phyloP scores from a whole-genome alignment of 2,329 filamentous ascomycete species.

The Rutstroemia sydowiana region DNA sequence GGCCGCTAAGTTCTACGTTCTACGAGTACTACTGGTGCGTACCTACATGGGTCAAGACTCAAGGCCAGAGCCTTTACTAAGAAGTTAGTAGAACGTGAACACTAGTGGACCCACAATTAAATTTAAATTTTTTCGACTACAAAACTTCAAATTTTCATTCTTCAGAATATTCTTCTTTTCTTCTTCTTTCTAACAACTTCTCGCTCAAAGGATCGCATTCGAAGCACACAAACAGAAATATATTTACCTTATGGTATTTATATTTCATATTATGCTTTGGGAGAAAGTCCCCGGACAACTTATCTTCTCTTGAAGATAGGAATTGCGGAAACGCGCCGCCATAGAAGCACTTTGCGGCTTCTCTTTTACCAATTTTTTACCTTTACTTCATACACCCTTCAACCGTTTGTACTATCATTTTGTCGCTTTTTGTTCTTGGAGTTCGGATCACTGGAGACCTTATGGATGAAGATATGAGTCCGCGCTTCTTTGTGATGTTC shows the following conservation, averaged over 20 bases:
- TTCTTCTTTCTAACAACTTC: constrained; percentile 50
- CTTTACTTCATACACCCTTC: constrained; percentile 29
- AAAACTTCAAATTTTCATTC: constrained; percentile 2
- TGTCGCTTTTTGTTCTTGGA: constrained; percentile 10
- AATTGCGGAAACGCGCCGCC: constrained; percentile 97
- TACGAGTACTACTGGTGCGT: too few relatives aligned
- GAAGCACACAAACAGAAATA: constrained; percentile 89
- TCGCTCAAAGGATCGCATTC: constrained; percentile 99
- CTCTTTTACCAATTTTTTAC: constrained; percentile 54
- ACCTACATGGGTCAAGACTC: too few relatives aligned
- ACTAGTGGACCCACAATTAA: constrained; percentile 7
- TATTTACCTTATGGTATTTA: constrained; percentile 28
- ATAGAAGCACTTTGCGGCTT: constrained; percentile 95
- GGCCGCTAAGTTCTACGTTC: too few relatives aligned
- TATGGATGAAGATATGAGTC: constrained; percentile 89
- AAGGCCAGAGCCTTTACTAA: too few relatives aligned
- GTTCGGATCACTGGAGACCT: constrained; percentile 36
- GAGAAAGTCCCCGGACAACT: constrained; percentile 99
- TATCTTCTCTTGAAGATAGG: constrained; percentile 36
- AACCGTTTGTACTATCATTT: constrained; percentile 29
- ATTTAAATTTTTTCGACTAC: background rate
- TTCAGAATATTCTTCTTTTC: constrained; percentile 18
- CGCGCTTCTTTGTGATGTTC: constrained; percentile 41
- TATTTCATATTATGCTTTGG: constrained; percentile 64
- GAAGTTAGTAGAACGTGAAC: too few relatives aligned